Evolutionary conservation across 2,329 filamentous ascomycete genomes (phyloP).

Genomic region (Sporothrix globosa): DNA sequence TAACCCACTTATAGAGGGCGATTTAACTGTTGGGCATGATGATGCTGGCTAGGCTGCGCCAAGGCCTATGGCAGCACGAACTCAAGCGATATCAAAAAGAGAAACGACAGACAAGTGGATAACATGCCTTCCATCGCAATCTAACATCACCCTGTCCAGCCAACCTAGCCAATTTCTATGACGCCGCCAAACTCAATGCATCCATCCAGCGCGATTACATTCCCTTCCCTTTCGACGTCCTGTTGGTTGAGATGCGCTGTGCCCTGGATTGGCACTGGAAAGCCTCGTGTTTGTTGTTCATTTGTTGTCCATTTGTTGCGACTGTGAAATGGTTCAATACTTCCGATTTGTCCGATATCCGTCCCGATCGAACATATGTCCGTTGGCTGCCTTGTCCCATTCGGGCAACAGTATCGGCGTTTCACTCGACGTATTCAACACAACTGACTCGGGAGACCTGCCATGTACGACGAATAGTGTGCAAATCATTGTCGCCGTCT

Average conservation of each 20-base stretch:
- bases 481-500: not conserved
- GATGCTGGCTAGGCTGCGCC: not conserved
- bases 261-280: not conserved
- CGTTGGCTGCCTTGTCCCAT: not conserved
- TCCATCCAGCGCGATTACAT: no score
- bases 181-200: no score
- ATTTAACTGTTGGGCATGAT: not conserved
- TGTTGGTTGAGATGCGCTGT: not conserved
- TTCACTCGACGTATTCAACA: not conserved
- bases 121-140: not conserved
- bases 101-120: not conserved
- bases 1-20: not conserved
- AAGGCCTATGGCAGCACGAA: not conserved
- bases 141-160: no score
- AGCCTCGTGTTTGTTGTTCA: not conserved
- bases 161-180: no score
- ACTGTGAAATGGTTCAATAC: slow-evolving; percentile 5
- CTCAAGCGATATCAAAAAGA: not conserved
- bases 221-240: not conserved
- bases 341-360: slow-evolving; percentile 11
- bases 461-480: no score
- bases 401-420: not conserved
- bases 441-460: no score
- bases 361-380: not conserved
- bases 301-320: not conserved